phyloP scores from a whole-genome alignment of 495 filamentous ascomycete species.

The Hypomontagnella submonticulosa region DNA sequence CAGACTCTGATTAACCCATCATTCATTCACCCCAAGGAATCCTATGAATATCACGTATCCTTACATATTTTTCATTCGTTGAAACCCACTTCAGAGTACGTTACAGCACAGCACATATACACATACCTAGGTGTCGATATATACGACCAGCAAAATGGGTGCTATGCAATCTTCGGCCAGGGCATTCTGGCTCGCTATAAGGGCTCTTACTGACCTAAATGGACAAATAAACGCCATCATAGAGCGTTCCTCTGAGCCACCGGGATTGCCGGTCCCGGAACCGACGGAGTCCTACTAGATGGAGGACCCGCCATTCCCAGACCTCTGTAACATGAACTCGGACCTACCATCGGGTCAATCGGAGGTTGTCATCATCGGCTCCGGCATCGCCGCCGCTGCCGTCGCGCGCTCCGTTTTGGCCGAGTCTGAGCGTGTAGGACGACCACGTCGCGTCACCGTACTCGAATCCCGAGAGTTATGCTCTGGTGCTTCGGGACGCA shows the following conservation, averaged over 20 bases:
- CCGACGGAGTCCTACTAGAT: constrained; percentile 72
- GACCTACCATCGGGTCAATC: constrained; percentile 53
- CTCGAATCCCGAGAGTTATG: constrained; percentile 53
- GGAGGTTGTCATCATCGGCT: constrained; percentile 70
- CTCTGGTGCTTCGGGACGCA: constrained; percentile 53
- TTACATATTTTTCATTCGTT: constrained; percentile 9
- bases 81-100: neutral
- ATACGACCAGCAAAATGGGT: constrained; percentile 40
- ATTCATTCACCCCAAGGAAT: neutral
- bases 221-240: constrained; percentile 28
- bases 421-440: constrained; percentile 3
- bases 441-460: constrained; percentile 44
- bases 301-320: constrained; percentile 58
- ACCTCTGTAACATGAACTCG: constrained; percentile 61
- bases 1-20: neutral
- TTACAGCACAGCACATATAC: neutral
- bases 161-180: constrained; percentile 39
- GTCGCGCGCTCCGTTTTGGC: constrained; percentile 63
- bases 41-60: constrained; percentile 1
- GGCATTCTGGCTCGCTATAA: constrained; percentile 16
- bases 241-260: constrained; percentile 37
- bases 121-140: neutral
- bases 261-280: constrained; percentile 54
- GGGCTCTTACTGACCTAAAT: constrained; percentile 13
- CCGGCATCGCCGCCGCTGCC: constrained; percentile 69